Evolutionary conservation across 768 basidiomycete genomes (phyloP), one percentile per base, ranked within the genome.

Genomic region (Boletus reticulatus): DNA sequence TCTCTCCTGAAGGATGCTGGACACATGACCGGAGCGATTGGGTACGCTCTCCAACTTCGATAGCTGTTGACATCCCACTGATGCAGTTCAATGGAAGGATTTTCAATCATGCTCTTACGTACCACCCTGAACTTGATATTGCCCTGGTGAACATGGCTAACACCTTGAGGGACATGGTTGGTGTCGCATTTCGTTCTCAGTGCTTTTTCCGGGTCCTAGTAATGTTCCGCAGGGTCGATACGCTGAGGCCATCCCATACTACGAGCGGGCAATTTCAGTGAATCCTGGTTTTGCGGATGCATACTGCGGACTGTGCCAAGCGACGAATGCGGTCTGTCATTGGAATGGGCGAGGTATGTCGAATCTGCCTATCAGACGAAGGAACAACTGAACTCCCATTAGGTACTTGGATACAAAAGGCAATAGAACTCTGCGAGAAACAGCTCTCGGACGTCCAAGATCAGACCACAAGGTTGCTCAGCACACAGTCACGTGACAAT

Each of bases 111-210:
- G 78, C 78, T 3, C 59, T 80, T 16, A 50, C 69, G 38, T 58
- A 59, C 39, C 76, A 80, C 49, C 79, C 79, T 6, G 74, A 77
- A 57, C 76, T 80, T 34, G 80, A 80, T 42, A 76, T 81, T 53
- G 80, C 80, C 4, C 68, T 81, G 11, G 78, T 79, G 16, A 81
- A 81, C 52, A 71, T 81, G 64, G 80, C 75, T 17, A 81, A 80
- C 63, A 78, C 78, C 0, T 62, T 81, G 60, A 80, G 80, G 60
- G 80, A 81, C 58, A 66, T 64, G 52, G 80, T 81, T 36, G 42
- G 74, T 50, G 32, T 22, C 19, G 4, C 34, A 6, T 11, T 39
- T 42, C 17, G 12, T 58, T 38, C 29, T 43, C 2, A 17, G 20
- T 17, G 31, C 46, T 8, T 24, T 34, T 42, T 41, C 11, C 12